phyloP scores from a whole-genome alignment of 1,139 yeast species.

The Hyphopichia wangnamkhiaoensis region DNA sequence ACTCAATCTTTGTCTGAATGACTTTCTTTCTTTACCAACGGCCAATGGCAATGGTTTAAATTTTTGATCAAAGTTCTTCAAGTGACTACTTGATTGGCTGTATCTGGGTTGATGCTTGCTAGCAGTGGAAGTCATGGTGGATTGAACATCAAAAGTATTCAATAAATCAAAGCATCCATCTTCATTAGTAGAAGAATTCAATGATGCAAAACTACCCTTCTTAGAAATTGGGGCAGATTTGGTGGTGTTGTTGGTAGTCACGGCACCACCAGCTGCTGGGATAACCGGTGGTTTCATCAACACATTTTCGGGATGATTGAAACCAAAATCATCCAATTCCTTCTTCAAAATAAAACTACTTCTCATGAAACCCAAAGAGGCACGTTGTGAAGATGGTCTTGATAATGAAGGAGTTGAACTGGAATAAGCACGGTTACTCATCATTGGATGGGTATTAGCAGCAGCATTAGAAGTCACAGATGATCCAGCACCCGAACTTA shows the following conservation, averaged over 20 bases:
- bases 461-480: background rate
- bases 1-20: slow-evolving; percentile 30
- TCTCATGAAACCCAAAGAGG: slow-evolving; percentile 43
- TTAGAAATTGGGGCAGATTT: background rate
- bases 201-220: background rate
- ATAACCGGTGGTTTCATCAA: slow-evolving; percentile 28
- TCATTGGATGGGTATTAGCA: background rate
- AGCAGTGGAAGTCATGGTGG: background rate
- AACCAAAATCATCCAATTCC: slow-evolving; percentile 31
- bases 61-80: no score
- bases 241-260: no score
- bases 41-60: slow-evolving; percentile 4
- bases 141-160: slow-evolving; percentile 15
- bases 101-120: slow-evolving; percentile 11
- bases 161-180: slow-evolving; percentile 21
- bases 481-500: slow-evolving; percentile 5
- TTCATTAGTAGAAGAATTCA: slow-evolving; percentile 6
- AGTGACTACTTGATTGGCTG: no score
- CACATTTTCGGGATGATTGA: slow-evolving; percentile 34
- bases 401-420: slow-evolving; percentile 16
- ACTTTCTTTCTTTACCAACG: slow-evolving; percentile 18
- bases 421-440: slow-evolving; percentile 7
- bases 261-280: slow-evolving; percentile 21
- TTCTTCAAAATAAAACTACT: slow-evolving; percentile 40
- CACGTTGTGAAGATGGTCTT: slow-evolving; percentile 20